Conservation (phyloP, 75 land plant species). For the Sequoiadendron giganteum region DNA sequence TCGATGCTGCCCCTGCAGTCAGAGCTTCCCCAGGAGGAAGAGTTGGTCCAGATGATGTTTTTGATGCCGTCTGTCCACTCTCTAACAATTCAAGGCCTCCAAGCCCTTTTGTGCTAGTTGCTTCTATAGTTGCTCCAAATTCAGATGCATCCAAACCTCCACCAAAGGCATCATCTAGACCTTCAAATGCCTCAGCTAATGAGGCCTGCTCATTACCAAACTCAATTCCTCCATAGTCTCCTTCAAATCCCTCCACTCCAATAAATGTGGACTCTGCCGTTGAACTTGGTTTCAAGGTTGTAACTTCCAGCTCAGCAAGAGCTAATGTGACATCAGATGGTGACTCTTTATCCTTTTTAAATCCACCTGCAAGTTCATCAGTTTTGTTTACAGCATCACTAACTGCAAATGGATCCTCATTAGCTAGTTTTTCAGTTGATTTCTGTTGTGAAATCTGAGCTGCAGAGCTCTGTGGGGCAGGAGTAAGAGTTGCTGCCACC, state of each 20-base stretch:
- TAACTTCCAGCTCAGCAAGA: constrained; percentile 85
- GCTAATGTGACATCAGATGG: constrained; percentile 62
- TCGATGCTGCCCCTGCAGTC: constrained; percentile 22
- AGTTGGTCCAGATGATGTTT: constrained; percentile 11
- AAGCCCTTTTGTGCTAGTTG: constrained; percentile 40
- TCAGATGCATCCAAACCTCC: constrained; percentile 97
- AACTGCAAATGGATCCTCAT: constrained; percentile 88
- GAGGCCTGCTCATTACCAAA: constrained; percentile 71
- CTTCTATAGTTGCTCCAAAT: constrained; percentile 50
- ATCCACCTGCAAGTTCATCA: constrained; percentile 63
- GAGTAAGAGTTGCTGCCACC: constrained; percentile 59
- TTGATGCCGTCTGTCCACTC: constrained; percentile 15
- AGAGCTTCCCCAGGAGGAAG: constrained; percentile 42
- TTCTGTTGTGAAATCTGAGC: constrained; percentile 18
- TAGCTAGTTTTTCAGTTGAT: constrained; percentile 27
- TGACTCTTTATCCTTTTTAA: constrained; percentile 72
- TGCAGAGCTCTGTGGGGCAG: constrained; percentile 23
- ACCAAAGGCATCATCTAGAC: constrained; percentile 78
- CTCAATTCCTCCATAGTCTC: constrained; percentile 92
- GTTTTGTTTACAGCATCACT: constrained; percentile 80
- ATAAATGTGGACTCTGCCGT: constrained; percentile 55
- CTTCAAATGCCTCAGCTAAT: constrained; percentile 79
- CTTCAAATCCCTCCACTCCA: constrained; percentile 90
- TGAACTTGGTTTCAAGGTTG: constrained; percentile 61
- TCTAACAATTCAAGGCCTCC: constrained; percentile 75